phyloP scores from a whole-genome alignment of 2,329 filamentous ascomycete genomes.

The Coniochaeta sp. region DNA sequence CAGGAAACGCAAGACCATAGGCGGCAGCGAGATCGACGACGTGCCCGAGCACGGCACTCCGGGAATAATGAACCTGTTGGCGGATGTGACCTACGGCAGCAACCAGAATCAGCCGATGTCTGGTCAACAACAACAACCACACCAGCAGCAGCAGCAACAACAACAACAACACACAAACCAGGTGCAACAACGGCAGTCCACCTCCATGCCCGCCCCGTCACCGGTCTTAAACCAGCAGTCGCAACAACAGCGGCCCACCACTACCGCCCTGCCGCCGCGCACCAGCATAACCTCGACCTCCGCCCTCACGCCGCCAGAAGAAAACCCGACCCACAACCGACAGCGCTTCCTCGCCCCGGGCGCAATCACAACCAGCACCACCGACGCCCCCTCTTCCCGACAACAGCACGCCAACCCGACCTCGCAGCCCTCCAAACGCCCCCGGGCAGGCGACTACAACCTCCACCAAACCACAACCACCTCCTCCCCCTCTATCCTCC shows the following conservation, averaged over 20 bases:
- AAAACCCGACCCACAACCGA: conserved; percentile 33
- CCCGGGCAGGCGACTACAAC: conserved; percentile 4
- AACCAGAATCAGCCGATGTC: conserved; percentile 5
- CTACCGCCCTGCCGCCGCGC: conserved; percentile 30
- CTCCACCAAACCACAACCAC: conserved; percentile 10
- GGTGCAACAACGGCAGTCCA: conserved; percentile 14
- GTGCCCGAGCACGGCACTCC: conserved; percentile 15
- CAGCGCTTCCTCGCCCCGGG: conserved; percentile 30
- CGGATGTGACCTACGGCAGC: conserved; percentile 22
- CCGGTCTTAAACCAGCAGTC: conserved; percentile 18
- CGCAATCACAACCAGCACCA: background rate
- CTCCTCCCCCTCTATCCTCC: conserved; percentile 4
- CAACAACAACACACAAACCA: conserved; percentile 4
- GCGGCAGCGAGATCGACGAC: conserved; percentile 37
- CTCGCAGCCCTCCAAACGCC: conserved; percentile 20
- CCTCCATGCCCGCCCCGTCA: conserved; percentile 11
- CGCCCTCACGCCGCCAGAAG: conserved; percentile 50
- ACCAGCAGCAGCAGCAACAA: conserved; percentile 12
- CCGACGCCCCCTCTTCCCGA: background rate
- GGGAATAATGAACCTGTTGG: conserved; percentile 39
- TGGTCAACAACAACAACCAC: conserved; percentile 12
- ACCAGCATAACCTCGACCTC: conserved; percentile 31
- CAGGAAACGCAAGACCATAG: conserved; percentile 38
- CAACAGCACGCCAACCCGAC: conserved; percentile 14
- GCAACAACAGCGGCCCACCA: conserved; percentile 21